These are phyloP conservation scores for Tricholoma terreum DNA, from an alignment of 768 basidiomycete species.

Conservation along the genomic window DNA sequence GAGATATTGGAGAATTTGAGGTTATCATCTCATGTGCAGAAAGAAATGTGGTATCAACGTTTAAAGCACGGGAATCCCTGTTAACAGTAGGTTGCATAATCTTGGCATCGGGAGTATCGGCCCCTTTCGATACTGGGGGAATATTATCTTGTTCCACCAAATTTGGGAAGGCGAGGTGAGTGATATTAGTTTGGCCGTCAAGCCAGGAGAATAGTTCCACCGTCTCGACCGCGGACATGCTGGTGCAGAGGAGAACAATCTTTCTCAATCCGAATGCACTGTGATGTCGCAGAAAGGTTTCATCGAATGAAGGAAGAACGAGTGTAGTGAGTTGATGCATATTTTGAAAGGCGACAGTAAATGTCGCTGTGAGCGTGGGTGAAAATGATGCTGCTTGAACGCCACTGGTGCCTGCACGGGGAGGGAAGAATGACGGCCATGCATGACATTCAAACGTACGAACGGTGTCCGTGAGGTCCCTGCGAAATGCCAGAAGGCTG, in stretches of 20 bases:
- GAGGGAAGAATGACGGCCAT: constrained; percentile 42
- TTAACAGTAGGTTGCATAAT: constrained; percentile 1
- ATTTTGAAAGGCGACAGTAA: constrained; percentile 42
- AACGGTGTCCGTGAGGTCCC: constrained; percentile 39
- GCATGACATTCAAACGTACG: constrained; percentile 36
- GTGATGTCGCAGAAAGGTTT: constrained; percentile 39
- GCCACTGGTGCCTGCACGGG: background rate
- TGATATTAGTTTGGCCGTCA: constrained; percentile 41
- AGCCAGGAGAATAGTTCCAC: constrained; percentile 38
- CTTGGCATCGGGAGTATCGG: constrained; percentile 6
- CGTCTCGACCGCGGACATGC: constrained; percentile 30
- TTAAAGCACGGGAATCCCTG: constrained; percentile 1
- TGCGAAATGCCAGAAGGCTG: constrained; percentile 34
- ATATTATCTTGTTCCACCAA: constrained; percentile 24
- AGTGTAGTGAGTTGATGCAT: constrained; percentile 43
- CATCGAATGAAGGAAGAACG: constrained; percentile 41
- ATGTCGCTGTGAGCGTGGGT: constrained; percentile 35
- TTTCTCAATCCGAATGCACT: constrained; percentile 39
- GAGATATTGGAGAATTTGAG: constrained; percentile 7
- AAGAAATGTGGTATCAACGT: constrained; percentile 1
- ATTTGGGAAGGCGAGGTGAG: constrained; percentile 37
- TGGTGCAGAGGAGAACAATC: constrained; percentile 35
- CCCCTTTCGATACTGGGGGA: background rate
- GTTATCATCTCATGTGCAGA: constrained; percentile 7
- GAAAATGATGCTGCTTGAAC: constrained; percentile 13